Evolutionary conservation across 2,329 filamentous ascomycete genomes (phyloP), one percentile per base, ranked within the genome.

Genomic region (Aspergillus nomiae): DNA sequence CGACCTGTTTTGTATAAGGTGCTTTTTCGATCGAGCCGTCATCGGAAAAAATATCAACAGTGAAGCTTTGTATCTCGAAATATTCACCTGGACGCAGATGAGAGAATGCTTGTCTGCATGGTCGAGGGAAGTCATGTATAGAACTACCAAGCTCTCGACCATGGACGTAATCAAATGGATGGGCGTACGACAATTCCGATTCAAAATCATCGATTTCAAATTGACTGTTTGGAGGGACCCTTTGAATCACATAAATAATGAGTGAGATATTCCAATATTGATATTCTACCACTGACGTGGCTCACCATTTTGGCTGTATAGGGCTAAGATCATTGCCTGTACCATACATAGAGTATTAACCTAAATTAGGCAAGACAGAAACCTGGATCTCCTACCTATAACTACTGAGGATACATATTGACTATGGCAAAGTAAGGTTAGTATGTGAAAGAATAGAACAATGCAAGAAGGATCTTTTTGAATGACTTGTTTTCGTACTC

Each of bases 21-120:
- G 73, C 73, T 28, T 71, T 66, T 26, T 61, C 60, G 4, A 72
- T 51, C 1, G 70, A 68, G 10, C 68, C 69, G 56, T 77, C 73
- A n/a, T 76, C 73, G 14, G 72, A 69, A 38, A 38, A 70, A 34
- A 74, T 65, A 41, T 65, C 69, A 7, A 71, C 63, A 21, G 67
- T 66, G 62, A 68, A 73, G 53, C 70, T 69, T 50, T 84, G 82
- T 38, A 84, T 71, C 63, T 85, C 84, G 26, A 85, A 68, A 70
- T 78, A 85, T n/a, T 83, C 83, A 5, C 82, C 83, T 0, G 82
- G 82, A 59, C 78, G 78, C 16, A 85, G 77, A 71, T 72, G 56
- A 10, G 65, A 3, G 19, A 24, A 54, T 10, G 51, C 51, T 38
- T 54, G 51, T 38, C 21, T 34, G 24, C n/a, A 34, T 7, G 73